A percentile compares a stretch with the other conserved stretches of the same genome.
Evolutionary conservation across 2,329 filamentous ascomycete genomes (phyloP).

Genomic region (Epichloe sp.): DNA sequence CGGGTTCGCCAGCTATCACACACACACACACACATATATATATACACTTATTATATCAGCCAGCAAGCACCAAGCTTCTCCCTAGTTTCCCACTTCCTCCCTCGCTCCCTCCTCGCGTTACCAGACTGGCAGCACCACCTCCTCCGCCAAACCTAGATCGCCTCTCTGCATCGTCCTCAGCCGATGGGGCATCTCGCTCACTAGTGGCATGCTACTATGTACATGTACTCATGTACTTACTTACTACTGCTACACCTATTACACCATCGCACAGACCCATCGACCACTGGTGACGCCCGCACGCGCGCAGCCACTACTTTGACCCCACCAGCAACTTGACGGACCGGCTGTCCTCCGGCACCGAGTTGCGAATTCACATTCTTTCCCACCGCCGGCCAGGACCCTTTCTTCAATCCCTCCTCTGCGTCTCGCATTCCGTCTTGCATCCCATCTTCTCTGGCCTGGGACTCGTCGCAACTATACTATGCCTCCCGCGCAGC

Average conservation of each 20-base stretch:
- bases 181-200: background rate
- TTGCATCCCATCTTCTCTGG: background rate
- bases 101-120: too few species aligned
- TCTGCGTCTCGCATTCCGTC: background rate
- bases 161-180: background rate
- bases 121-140: too few species aligned
- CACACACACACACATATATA: too few species aligned
- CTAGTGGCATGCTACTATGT: background rate
- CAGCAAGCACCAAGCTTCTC: too few species aligned
- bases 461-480: background rate
- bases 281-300: background rate
- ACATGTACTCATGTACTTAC: background rate
- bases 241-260: background rate
- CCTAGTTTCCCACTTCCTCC: too few species aligned
- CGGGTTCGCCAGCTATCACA: too few species aligned
- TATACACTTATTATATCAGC: too few species aligned
- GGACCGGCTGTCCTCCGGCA: background rate
- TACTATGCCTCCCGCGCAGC: constrained; percentile 19
- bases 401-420: background rate
- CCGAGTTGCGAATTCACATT: background rate
- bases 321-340: background rate
- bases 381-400: background rate
- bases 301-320: background rate
- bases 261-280: constrained; percentile 1
- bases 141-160: background rate